A percentile compares a stretch with the other conserved stretches of the same genome.
Evolutionary conservation across 495 filamentous ascomycete species (phyloP).

Genomic region (Schizothecium vesticola): DNA sequence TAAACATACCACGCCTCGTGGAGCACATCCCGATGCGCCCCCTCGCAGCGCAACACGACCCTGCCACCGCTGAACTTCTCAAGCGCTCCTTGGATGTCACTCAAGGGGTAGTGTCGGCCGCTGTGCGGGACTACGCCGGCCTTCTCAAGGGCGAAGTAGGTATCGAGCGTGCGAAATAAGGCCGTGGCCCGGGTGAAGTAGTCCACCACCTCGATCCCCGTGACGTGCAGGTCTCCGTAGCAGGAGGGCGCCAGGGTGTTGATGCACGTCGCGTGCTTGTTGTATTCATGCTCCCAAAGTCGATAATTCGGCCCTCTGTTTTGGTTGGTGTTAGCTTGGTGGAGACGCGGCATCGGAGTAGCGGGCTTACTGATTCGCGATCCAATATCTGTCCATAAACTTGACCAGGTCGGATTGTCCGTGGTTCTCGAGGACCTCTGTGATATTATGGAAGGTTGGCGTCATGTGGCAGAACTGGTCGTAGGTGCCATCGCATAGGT

Average conservation of each 20-base stretch:
- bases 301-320: constrained; percentile 53
- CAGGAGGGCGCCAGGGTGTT: constrained; percentile 67
- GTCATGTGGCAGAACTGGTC: constrained; percentile 64
- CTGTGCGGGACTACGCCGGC: constrained; percentile 60
- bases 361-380: constrained; percentile 37
- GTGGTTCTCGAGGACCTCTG: constrained; percentile 55
- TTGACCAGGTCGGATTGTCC: constrained; percentile 57
- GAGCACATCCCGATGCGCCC: constrained; percentile 41
- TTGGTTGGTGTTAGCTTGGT: background rate
- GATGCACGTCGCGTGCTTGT: constrained; percentile 76
- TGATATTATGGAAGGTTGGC: constrained; percentile 68
- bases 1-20: constrained; percentile 85
- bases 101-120: constrained; percentile 57
- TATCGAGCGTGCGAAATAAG: constrained; percentile 56
- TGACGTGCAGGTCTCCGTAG: constrained; percentile 57
- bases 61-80: constrained; percentile 55
- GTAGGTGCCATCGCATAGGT: constrained; percentile 78
- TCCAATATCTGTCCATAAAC: constrained; percentile 80
- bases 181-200: constrained; percentile 56
- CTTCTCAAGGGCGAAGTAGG: constrained; percentile 51
- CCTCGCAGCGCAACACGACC: constrained; percentile 65
- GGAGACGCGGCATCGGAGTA: background rate
- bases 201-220: constrained; percentile 55
- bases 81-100: constrained; percentile 61
- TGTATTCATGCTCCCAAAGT: constrained; percentile 85